Evolutionary conservation across 176 grass and related monocot genomes (phyloP).

Genomic region (Saccharum spontaneum): DNA sequence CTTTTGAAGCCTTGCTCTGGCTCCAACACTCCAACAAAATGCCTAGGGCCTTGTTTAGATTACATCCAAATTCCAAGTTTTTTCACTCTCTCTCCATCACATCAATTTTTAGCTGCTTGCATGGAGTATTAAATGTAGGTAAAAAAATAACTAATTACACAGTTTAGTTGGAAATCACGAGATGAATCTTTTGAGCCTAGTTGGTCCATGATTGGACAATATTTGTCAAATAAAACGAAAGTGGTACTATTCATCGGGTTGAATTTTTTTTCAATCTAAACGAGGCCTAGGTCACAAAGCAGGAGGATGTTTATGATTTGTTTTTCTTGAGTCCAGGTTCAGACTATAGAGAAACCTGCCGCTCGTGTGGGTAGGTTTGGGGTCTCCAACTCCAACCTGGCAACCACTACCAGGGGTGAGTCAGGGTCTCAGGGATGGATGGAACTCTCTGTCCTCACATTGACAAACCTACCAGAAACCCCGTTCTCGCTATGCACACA

Average conservation of each 20-base stretch:
- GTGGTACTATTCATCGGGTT: too few species aligned
- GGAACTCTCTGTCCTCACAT: constrained; percentile 50
- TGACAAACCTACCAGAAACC: constrained; percentile 64
- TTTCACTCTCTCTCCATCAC: too few species aligned
- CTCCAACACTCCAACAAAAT: constrained; percentile 14
- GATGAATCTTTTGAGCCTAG: too few species aligned
- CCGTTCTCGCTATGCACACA: constrained; percentile 25
- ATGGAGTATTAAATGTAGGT: too few species aligned
- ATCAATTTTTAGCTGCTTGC: too few species aligned
- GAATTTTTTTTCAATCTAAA: too few species aligned
- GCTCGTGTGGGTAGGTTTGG: constrained; percentile 60
- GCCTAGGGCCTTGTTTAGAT: too few species aligned
- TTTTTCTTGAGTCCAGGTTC: constrained; percentile 26
- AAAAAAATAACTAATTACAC: too few species aligned
- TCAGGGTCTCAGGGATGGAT: background rate
- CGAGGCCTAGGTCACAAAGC: background rate
- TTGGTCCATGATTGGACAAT: too few species aligned
- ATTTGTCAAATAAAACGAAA: too few species aligned
- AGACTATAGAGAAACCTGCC: constrained; percentile 28
- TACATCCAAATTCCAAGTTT: too few species aligned
- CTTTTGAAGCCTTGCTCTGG: background rate
- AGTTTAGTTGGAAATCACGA: too few species aligned
- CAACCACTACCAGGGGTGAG: constrained; percentile 9
- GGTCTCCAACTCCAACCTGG: constrained; percentile 36
- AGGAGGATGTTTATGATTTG: constrained; percentile 15